Conservation (phyloP, 306 rosid genomes). For the Elaeagnus macrophylla region DNA sequence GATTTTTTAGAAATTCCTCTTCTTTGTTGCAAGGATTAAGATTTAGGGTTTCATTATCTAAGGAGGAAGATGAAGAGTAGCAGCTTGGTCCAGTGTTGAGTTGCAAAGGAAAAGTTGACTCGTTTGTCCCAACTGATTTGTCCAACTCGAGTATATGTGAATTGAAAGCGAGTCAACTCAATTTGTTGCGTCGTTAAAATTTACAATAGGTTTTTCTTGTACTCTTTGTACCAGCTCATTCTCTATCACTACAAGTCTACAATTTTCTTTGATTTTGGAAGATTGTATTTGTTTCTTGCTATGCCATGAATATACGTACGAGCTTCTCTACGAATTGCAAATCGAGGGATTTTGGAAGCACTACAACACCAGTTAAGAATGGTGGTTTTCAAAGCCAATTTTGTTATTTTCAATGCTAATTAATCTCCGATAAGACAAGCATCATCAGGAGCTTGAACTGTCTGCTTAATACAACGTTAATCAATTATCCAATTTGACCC, state of each 20-base stretch:
- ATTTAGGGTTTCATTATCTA: slow-evolving; percentile 41
- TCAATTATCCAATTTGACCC: too few relatives aligned
- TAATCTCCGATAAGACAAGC: too few relatives aligned
- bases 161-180: slow-evolving; percentile 19
- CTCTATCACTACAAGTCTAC: slow-evolving; percentile 5
- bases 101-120: slow-evolving; percentile 37
- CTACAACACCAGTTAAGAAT: slow-evolving; percentile 56
- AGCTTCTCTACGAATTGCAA: slow-evolving; percentile 29
- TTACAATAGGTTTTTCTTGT: slow-evolving; percentile 24
- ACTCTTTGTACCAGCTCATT: slow-evolving; percentile 22
- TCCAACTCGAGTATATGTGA: slow-evolving; percentile 39
- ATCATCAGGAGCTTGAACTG: too few relatives aligned
- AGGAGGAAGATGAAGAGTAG: slow-evolving; percentile 44
- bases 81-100: slow-evolving; percentile 46
- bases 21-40: slow-evolving; percentile 31
- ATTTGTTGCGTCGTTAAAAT: slow-evolving; percentile 35
- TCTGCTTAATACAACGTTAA: too few relatives aligned
- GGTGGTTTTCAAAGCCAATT: slow-evolving; percentile 71
- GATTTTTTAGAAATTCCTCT: slow-evolving; percentile 35
- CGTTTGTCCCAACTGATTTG: slow-evolving; percentile 34
- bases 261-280: slow-evolving; percentile 3
- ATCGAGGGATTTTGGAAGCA: slow-evolving; percentile 32
- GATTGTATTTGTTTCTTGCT: slow-evolving; percentile 1
- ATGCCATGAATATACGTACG: slow-evolving; percentile 29
- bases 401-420: too few relatives aligned